Evolutionary conservation across 2,329 filamentous ascomycete genomes (phyloP), one percentile per base, ranked within the genome.

Genomic region (Fusarium kyushuense): DNA sequence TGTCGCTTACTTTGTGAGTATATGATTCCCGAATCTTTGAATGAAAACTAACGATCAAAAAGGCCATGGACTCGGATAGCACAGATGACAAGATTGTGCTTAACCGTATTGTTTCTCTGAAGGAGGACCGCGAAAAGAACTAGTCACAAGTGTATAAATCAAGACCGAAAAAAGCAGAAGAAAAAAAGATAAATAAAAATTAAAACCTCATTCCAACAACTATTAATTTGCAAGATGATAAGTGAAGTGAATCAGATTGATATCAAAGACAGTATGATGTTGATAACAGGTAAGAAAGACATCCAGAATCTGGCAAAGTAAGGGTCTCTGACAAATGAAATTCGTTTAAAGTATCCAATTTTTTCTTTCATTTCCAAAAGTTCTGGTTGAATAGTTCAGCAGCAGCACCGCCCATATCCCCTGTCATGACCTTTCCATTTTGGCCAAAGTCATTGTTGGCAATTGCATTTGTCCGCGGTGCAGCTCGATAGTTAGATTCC

Each of bases 61-160:
- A 85, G 89, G 89, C 83, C 65, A 84, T 96, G 78, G 94, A 97
- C 77, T 87, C 86, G 49, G 93, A 97, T 73, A 92, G 89, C 62
- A 91, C 88, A 1, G 87, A 88, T 32, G 92, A 93, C n/a, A 92
- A 90, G 78, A 84, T 97, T 69, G 87, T 98, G 47, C 81, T 98
- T 30, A 98, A 98, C 81, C 87, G 93, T 52, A 97, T 98, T 74
- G 94, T 98, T 23, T 92, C 91, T 47, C 80, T 97, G 75, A 97
- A 97, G 83, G 94, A 97, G 80, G 93, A 96, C 76, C 82, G 87
- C n/a, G 89, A 89, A 57, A 94, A 94, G 84, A 76, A 72, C 40
- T 75, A 67, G 58, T 43, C 23, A 38, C 38, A 46, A 40, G 33
- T 43, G 12, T 23, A 30, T 53, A 49, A 17, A 19, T 12, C 3